Evolutionary conservation across 2,329 filamentous ascomycete species (phyloP), one percentile per base, ranked within the genome.

Genomic region (Venturia asperata): DNA sequence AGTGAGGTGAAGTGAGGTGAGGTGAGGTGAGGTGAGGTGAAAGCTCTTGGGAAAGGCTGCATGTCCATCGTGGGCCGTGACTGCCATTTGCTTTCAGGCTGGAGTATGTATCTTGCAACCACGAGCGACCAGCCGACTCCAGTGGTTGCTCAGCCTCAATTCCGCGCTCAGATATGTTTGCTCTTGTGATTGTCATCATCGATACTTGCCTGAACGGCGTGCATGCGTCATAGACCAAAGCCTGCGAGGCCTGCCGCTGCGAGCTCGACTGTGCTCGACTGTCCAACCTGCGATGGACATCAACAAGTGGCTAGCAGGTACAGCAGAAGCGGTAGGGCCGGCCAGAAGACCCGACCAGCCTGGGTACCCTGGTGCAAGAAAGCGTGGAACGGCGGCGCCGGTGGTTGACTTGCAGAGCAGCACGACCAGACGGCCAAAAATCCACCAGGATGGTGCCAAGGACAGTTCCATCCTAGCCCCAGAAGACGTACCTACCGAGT

Each of bases 281-380:
- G n/a, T 34, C 27, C 24, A 34, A 30, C 30, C 49, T 19, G 30
- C 30, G 30, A 80, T 80, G 78, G 77, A 81, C 67, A 77, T 81
- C 67, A 71, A 70, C 61, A 74, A 71, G 68, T 81, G 79, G 79
- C 73, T 81, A 60, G 73, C 77, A 63, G 72, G 76, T 64, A 79
- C 75, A 9, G 74, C 72, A 64, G 72, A 74, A 61, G 71, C 74
- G 66, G 70, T 43, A 42, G 30, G 72, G 65, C 69, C 71, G 64
- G 70, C 72, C 62, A 72, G 69, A 52, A 30, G 30, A 41, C 47
- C 30, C 49, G 3, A 55, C 19, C 63, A 42, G 39, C 37, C 37
- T 64, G 47, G 37, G 24, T 39, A 24, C 37, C 49, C 52, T 34
- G 42, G 27, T 10, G 13, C 21, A 47, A 21, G 4, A 49, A 5